These are phyloP conservation scores for Phytophthora syringae DNA, from an alignment of 352 stramenopile species.

Conservation along the genomic window DNA sequence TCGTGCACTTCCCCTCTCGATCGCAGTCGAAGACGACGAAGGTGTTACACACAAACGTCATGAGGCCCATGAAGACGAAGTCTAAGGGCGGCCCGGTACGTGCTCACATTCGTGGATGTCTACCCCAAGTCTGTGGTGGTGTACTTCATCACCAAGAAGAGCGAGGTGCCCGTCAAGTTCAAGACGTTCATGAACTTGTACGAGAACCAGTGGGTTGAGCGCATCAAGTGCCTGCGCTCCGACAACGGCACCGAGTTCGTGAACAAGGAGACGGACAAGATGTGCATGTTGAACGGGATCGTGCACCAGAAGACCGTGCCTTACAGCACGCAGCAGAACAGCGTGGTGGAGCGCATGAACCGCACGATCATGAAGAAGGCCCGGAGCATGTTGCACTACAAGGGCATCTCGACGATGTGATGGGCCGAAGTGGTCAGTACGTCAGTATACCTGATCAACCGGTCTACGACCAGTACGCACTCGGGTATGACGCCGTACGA, in stretches of 20 bases:
- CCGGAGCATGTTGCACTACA: slow-evolving; percentile 37
- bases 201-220: slow-evolving; percentile 18
- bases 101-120: slow-evolving; percentile 19
- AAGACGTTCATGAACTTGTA: slow-evolving; percentile 16
- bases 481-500: slow-evolving; percentile 25
- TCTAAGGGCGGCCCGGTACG: slow-evolving; percentile 12
- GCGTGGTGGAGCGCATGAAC: slow-evolving; percentile 30
- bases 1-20: background rate
- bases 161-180: slow-evolving; percentile 14
- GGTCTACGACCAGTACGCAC: background rate
- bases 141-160: slow-evolving; percentile 28
- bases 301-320: slow-evolving; percentile 21
- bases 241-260: slow-evolving; percentile 37
- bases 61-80: slow-evolving; percentile 22
- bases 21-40: slow-evolving; percentile 4
- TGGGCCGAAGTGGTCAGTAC: slow-evolving; percentile 42
- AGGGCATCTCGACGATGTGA: slow-evolving; percentile 24
- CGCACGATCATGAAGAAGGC: slow-evolving; percentile 37
- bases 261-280: slow-evolving; percentile 6
- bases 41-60: background rate
- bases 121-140: slow-evolving; percentile 11
- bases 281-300: slow-evolving; percentile 4
- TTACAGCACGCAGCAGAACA: slow-evolving; percentile 25
- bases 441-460: slow-evolving; percentile 36
- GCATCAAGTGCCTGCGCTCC: slow-evolving; percentile 27